Evolutionary conservation across 805 yeast genomes (phyloP).

Genomic region (Ogataea thermomethanolica): DNA sequence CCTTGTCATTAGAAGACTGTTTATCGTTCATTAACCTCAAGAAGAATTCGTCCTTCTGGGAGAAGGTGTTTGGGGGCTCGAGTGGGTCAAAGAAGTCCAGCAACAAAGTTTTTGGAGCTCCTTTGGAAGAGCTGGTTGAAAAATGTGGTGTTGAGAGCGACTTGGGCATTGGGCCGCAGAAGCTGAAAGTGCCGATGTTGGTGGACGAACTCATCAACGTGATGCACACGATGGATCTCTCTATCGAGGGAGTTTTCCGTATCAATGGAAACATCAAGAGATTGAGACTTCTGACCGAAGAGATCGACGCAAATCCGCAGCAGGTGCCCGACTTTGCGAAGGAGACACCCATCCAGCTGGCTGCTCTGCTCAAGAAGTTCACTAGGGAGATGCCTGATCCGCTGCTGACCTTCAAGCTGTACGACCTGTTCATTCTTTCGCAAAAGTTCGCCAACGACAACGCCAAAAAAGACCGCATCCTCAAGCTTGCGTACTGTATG

Average conservation of each 20-base stretch:
- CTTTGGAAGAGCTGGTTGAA: conserved; percentile 62
- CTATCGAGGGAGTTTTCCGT: conserved; percentile 94
- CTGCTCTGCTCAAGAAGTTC: conserved; percentile 89
- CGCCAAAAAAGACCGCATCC: conserved; percentile 46
- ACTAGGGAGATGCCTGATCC: conserved; percentile 92
- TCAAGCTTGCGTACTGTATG: conserved; percentile 67
- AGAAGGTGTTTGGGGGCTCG: conserved; percentile 36
- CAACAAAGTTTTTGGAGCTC: conserved; percentile 68
- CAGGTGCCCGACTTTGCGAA: conserved; percentile 62
- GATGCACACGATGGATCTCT: conserved; percentile 85
- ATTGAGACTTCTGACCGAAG: conserved; percentile 66
- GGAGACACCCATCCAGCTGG: conserved; percentile 87
- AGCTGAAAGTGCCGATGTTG: conserved; percentile 76
- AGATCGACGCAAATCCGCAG: conserved; percentile 70
- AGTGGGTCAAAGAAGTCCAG: conserved; percentile 6
- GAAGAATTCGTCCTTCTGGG: conserved; percentile 50
- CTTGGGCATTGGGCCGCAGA: conserved; percentile 77
- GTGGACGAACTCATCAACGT: conserved; percentile 84
- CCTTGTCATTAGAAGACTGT: conserved; percentile 38
- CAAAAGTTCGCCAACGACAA: conserved; percentile 48
- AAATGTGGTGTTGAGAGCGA: conserved; percentile 80
- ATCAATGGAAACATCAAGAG: conserved; percentile 92
- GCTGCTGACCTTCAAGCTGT: conserved; percentile 68
- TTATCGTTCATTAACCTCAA: conserved; percentile 40
- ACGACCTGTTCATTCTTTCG: conserved; percentile 73